phyloP scores from a whole-genome alignment of 2,329 filamentous ascomycete genomes.

The Microdochium bolleyi region DNA sequence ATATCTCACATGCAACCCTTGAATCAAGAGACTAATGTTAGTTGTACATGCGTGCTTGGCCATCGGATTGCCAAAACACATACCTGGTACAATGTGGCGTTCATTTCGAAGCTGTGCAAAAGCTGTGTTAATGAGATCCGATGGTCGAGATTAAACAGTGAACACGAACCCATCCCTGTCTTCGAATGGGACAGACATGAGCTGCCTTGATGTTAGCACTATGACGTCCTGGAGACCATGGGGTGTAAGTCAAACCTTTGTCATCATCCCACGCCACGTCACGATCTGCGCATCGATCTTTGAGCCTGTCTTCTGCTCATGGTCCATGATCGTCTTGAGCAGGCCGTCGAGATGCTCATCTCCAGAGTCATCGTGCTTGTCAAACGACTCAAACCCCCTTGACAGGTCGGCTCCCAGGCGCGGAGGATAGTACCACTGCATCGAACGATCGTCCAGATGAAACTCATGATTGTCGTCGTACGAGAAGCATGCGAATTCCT shows the following conservation, averaged over 20 bases:
- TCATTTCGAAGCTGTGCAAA: slow-evolving; percentile 76
- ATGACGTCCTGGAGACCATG: background rate
- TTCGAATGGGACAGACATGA: slow-evolving; percentile 79
- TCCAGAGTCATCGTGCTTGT: slow-evolving; percentile 71
- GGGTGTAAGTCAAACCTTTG: slow-evolving; percentile 51
- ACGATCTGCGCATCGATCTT: slow-evolving; percentile 71
- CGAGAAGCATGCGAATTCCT: slow-evolving; percentile 92
- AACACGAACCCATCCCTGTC: slow-evolving; percentile 62
- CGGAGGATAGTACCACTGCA: slow-evolving; percentile 85
- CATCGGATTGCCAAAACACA: slow-evolving; percentile 15
- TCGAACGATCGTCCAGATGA: slow-evolving; percentile 65
- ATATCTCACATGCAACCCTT: slow-evolving; percentile 46
- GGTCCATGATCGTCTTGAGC: slow-evolving; percentile 63
- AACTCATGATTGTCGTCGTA: slow-evolving; percentile 80
- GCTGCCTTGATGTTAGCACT: slow-evolving; percentile 38
- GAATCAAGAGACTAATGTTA: background rate
- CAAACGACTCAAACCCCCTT: slow-evolving; percentile 72
- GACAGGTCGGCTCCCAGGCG: slow-evolving; percentile 65
- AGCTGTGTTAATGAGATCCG: background rate
- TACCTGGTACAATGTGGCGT: slow-evolving; percentile 85
- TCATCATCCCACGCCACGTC: slow-evolving; percentile 98
- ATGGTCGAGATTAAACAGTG: background rate
- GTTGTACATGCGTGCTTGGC: slow-evolving; percentile 1
- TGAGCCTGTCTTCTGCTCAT: slow-evolving; percentile 61
- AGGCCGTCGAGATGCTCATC: slow-evolving; percentile 86